Evolutionary conservation across 495 filamentous ascomycete genomes (phyloP), one percentile per base, ranked within the genome.

Genomic region (Xylaria telfairii): DNA sequence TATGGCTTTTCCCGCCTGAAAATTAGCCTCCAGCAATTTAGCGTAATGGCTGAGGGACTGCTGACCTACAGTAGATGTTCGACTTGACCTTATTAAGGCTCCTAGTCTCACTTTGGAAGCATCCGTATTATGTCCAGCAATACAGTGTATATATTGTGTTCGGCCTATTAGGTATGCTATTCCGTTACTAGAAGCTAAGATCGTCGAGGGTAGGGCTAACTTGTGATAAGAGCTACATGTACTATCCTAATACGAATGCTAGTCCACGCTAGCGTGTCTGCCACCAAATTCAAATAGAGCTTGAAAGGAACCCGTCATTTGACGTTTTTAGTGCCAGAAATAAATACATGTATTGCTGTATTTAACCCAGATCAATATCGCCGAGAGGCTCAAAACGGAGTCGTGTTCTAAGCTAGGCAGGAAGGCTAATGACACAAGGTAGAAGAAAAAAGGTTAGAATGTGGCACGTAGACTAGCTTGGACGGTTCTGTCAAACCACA

Each of bases 331-430:
- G 34, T 37, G 8, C 21, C 28, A 28, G 15, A 65, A 24, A 19
- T 5, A 26, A 21, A 30, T 7, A 15, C 42, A 37, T 2, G 39
- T 51, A 26, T 13, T 28, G 47, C 47, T 26, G 64, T 54, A 54
- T 66, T 54, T 66, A 66, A 66, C 64, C 64, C 64, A 41, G 15
- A 13, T 28, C 7, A 41, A 26, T 1, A 9, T 54, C 4, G 64
- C 64, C 47, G 54, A 66, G 64, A 54, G 26, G 12, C 63, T 65
- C 30, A 39, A 46, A 34, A 47, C 42, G 44, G 42, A 28, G 28
- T n/a, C 7, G 10, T 28, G 24, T 24, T 65, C 21, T 53, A 54
- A 44, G 62, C 62, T 49, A 51, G 62, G 19, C 24, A 9, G 62
- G 19, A 37, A 9, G 19, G 30, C 44, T 44, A 44, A 51, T 37